A percentile compares a stretch with the other conserved stretches of the same genome.
Conservation (phyloP, 352 stramenopile genomes). For the Phytophthora meadii region DNA sequence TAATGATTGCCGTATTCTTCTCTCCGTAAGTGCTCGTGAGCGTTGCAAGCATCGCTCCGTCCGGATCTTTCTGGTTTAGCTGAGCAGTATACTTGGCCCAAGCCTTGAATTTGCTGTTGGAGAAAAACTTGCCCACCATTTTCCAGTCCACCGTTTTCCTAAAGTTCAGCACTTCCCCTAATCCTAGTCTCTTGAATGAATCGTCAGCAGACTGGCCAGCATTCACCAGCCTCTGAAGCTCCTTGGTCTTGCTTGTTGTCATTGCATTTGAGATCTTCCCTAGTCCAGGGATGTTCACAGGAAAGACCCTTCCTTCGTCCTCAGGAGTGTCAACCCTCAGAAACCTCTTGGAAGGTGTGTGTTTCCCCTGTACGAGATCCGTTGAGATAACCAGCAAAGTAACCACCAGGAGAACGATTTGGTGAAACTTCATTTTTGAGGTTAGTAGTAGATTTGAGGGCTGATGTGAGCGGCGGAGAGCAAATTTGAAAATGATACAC, state of each 20-base stretch:
- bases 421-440: background rate
- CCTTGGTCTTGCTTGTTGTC: background rate
- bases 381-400: background rate
- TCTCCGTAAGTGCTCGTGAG: slow-evolving; percentile 1
- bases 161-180: background rate
- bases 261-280: background rate
- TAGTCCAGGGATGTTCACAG: background rate
- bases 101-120: background rate
- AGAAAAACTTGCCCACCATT: background rate
- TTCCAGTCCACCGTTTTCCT: background rate
- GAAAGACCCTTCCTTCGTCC: background rate
- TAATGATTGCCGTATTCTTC: background rate
- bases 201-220: background rate
- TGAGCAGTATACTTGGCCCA: background rate
- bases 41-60: background rate
- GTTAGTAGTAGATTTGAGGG: background rate
- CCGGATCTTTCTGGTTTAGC: background rate
- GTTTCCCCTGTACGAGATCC: background rate
- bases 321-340: background rate
- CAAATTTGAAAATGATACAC: background rate
- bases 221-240: background rate
- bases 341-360: background rate
- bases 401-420: background rate
- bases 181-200: background rate
- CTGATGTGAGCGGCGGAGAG: background rate